Evolutionary conservation across 2,329 filamentous ascomycete genomes (phyloP).

Genomic region (Colletotrichum destructivum): DNA sequence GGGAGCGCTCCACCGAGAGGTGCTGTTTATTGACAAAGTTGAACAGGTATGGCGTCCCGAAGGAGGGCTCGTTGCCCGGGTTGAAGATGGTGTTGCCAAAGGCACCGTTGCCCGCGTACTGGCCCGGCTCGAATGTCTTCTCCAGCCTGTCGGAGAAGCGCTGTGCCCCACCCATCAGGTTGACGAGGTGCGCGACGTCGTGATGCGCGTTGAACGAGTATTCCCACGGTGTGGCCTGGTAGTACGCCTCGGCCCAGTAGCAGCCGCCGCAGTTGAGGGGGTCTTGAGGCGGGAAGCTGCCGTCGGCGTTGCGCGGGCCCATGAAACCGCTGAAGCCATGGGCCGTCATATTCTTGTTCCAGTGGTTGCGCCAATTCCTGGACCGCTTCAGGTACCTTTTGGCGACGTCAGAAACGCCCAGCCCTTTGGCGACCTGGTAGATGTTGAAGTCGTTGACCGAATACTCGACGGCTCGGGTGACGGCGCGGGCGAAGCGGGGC

Average conservation of each 20-base stretch:
- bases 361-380: constrained; percentile 80
- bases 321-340: constrained; percentile 77
- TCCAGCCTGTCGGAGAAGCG: constrained; percentile 72
- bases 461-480: constrained; percentile 78
- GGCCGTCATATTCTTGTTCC: constrained; percentile 71
- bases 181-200: constrained; percentile 71
- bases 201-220: constrained; percentile 80
- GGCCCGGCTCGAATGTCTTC: constrained; percentile 70
- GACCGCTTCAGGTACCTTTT: constrained; percentile 74
- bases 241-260: constrained; percentile 74
- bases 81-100: constrained; percentile 75
- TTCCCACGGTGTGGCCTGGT: constrained; percentile 74
- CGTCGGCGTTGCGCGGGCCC: constrained; percentile 70
- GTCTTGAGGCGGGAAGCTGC: constrained; percentile 65
- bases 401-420: constrained; percentile 66
- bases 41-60: constrained; percentile 78
- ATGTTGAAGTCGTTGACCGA: constrained; percentile 78
- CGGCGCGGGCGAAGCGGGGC: constrained; percentile 71
- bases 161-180: constrained; percentile 67
- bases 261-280: constrained; percentile 74
- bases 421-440: constrained; percentile 74
- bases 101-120: constrained; percentile 56
- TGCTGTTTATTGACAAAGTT: constrained; percentile 77
- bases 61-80: constrained; percentile 77
- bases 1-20: constrained; percentile 71